A percentile compares a stretch with the other conserved stretches of the same genome.
Conservation (phyloP, 2,329 filamentous ascomycete genomes). For the Ophiocordyceps camponoti-rufipedis region DNA sequence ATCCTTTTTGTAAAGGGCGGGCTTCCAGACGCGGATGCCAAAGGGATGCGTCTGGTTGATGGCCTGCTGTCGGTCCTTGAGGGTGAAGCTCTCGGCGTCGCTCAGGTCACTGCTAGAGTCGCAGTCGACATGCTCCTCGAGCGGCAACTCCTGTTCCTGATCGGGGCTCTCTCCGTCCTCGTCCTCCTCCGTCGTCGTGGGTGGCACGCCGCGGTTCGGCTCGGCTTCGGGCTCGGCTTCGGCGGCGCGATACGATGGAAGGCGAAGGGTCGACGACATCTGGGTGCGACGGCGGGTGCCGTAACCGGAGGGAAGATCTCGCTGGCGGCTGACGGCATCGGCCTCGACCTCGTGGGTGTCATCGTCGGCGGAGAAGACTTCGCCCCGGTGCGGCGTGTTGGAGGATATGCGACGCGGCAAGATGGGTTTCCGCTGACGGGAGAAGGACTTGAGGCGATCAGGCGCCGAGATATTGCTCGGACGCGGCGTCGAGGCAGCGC, state of each 20-base stretch:
- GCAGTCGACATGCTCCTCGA: conserved; percentile 33
- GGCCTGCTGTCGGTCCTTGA: conserved; percentile 90
- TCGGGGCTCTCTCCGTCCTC: conserved; percentile 9
- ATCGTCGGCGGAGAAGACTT: conserved; percentile 83
- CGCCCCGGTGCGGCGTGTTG: conserved; percentile 61
- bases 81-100: conserved; percentile 91
- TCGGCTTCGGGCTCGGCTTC: conserved; percentile 8
- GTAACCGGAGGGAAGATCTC: conserved; percentile 13
- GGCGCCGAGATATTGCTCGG: conserved; percentile 16
- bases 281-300: conserved; percentile 16
- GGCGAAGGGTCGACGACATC: conserved; percentile 18
- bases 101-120: conserved; percentile 59
- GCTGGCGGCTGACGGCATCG: conserved; percentile 33
- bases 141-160: conserved; percentile 18
- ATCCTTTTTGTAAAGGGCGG: conserved; percentile 92
- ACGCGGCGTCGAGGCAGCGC: conserved; percentile 15
- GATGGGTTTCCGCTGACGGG: conserved; percentile 50
- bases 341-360: conserved; percentile 63
- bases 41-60: conserved; percentile 99
- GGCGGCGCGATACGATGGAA: conserved; percentile 18
- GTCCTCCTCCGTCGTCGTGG: conserved; percentile 4
- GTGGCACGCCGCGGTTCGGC: conserved; percentile 3
- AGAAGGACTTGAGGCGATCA: conserved; percentile 27
- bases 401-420: conserved; percentile 60
- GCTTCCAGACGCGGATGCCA: conserved; percentile 97